Base-by-base conservation (phyloP, 805 yeast genomes). In the Candida palmyrensis region DNA sequence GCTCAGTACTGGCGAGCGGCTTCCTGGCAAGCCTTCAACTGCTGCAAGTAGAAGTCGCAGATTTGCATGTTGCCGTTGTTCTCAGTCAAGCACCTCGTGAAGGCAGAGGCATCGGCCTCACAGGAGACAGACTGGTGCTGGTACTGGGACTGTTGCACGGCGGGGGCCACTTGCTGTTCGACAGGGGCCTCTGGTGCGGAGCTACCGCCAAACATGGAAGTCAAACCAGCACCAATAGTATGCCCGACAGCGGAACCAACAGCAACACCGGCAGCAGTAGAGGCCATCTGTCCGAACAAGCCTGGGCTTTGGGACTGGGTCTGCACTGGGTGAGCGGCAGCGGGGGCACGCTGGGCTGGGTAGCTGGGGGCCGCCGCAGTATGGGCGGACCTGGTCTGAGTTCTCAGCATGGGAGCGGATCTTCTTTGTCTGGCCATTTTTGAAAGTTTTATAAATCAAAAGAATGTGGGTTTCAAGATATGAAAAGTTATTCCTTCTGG, bases 231-330 rank as follows among this genome's bases (percentile, higher is more conserved):
- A 66, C 97, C 97, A 38, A 90, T 47, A 25, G 97, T 87, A 73
- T 92, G 98, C 42, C 98, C 98, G 35, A 90, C 80, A 41, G 97
- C 82, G 33, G 96, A 86, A 51, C 98, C 98, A 37, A 92, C 97
- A 35, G 97, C 98, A 28, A 92, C 98, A 79, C 98, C 98, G 31
- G 97, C 98, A 36, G 98, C 98, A 30, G 98, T 92, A 30, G 95
- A 73, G 25, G 97, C 97, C 98, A 92, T 92, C 67, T 92, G 95
- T 39, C 90, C 84, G 52, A 90, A 89, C 57, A 90, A 51, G 51
- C 97, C 97, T 30, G 97, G 97, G 16, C 69, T 64, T 40, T 70
- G 71, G 30, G 53, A 40, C 40, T 75, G 76, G 30, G 81, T 71
- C 34, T 45, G 49, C 6, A 32, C 47, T 30, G 68, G 64, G 17